Evolutionary conservation across 345 rosid genomes (phyloP).

Genomic region (Syzygium grande): DNA sequence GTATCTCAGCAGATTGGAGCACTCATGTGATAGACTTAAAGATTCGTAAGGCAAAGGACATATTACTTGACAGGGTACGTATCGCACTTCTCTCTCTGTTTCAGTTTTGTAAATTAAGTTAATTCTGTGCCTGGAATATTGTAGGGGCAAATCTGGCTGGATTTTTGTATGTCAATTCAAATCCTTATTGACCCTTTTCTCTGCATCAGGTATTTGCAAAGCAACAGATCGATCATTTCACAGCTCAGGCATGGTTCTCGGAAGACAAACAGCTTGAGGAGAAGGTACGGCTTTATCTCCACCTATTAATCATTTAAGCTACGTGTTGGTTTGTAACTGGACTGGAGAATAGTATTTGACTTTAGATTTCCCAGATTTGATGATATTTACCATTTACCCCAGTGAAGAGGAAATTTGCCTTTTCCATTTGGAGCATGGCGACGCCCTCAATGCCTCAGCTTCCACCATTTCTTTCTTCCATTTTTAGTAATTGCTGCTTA

Average conservation of each 20-base stretch:
- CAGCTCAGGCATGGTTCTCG: slow-evolving; percentile 84
- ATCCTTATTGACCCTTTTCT: background rate
- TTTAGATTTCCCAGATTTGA: background rate
- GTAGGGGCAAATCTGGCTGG: background rate
- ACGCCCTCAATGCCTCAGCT: background rate
- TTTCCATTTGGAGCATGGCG: background rate
- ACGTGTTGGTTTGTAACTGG: background rate
- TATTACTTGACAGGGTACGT: slow-evolving; percentile 55
- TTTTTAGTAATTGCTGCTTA: background rate
- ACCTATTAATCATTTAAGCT: background rate
- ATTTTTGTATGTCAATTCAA: background rate
- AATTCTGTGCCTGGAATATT: background rate
- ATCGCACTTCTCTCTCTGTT: background rate
- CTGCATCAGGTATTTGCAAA: slow-evolving; percentile 51
- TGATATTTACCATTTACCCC: background rate
- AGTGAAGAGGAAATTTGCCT: background rate
- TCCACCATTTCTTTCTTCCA: background rate
- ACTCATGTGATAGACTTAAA: slow-evolving; percentile 42
- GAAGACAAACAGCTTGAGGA: slow-evolving; percentile 59
- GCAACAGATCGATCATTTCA: slow-evolving; percentile 66
- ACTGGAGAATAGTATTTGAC: background rate
- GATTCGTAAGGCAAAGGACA: slow-evolving; percentile 38
- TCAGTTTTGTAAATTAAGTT: background rate
- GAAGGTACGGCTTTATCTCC: slow-evolving; percentile 41
- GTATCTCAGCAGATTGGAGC: slow-evolving; percentile 52